Conservation (phyloP, 331 rosid genomes). For the Cucumis variabilis region DNA sequence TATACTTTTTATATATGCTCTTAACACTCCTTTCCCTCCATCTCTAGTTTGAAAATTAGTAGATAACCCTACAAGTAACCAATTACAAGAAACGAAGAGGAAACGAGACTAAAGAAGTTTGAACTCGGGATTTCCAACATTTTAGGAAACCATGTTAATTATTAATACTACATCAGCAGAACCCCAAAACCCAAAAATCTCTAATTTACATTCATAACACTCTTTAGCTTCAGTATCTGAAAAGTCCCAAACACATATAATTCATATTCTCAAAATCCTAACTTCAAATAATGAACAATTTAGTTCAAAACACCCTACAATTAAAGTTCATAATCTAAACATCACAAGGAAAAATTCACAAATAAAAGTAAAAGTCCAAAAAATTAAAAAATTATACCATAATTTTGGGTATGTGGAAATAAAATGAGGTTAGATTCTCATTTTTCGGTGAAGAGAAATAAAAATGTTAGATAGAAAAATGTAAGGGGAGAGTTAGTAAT, state of each 20-base stretch:
- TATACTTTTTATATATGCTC: neutral
- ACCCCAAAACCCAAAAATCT: neutral
- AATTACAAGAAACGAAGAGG: neutral
- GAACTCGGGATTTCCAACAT: neutral
- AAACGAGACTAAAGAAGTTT: no score
- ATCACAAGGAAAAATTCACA: neutral
- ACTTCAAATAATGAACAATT: neutral
- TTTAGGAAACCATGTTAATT: neutral
- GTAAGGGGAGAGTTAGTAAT: no score
- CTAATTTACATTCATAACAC: no score
- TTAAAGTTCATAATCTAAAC: neutral
- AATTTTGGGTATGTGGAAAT: conserved; percentile 72
- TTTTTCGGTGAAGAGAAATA: conserved; percentile 55
- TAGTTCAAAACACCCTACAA: neutral
- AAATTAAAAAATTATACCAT: conserved; percentile 48
- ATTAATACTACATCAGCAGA: neutral
- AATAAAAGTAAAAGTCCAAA: neutral
- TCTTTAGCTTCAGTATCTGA: neutral
- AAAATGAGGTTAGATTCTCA: conserved; percentile 72
- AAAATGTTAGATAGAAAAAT: neutral
- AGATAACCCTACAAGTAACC: neutral
- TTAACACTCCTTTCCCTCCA: neutral
- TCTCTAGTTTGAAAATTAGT: neutral
- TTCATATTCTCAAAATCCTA: neutral
- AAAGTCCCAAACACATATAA: no score